Evolutionary conservation across 345 rosid genomes (phyloP), one percentile per base, ranked within the genome.

Genomic region (Arabidopsis thaliana): DNA sequence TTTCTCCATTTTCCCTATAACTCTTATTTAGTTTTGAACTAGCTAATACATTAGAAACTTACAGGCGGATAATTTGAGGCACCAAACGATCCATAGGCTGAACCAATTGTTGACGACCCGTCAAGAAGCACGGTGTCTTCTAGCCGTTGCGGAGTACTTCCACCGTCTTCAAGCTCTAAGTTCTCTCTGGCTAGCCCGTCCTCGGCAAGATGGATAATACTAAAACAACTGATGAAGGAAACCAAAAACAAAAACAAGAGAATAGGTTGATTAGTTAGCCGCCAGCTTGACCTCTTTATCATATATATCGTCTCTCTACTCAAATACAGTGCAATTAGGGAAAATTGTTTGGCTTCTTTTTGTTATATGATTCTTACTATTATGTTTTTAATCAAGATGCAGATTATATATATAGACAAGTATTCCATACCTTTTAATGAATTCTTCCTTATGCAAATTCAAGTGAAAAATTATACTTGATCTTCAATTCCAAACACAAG

Each of bases 21-120:
- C 20, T 6, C 42, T 60, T 32, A 33, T 57, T 12, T 57, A 65
- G 33, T 64, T 56, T 36, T 37, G 76, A 23, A 24, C 33, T 16
- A 16, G 20, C 20, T 30, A 74, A 71, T 7, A 36, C 16, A 41
- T 40, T 3, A 2, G 37, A 65, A 59, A 84, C 86, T 83, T 84
- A 81, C 98, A 96, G 99, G 99, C 95, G 16, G 99, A 96, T 78
- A 83, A 87, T 80, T 51, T 96, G 89, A 93, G 99, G 84, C 96
- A 88, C 71, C 98, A 93, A 65, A 87, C 89, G 33, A 44, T 96
- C 25, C 96, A 88, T 59, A 87, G 93, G 60, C 78, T 96, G 67
- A 83, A 83, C 40, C 96, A 93, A 50, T 24, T 93, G 63, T 77
- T 96, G 50, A 93, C 99, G 14, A 88, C 83, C 28, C 90, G 91